These are phyloP conservation scores for Aureobasidium namibiae DNA, from an alignment of 2,329 filamentous ascomycete genomes.

Conservation along the genomic window DNA sequence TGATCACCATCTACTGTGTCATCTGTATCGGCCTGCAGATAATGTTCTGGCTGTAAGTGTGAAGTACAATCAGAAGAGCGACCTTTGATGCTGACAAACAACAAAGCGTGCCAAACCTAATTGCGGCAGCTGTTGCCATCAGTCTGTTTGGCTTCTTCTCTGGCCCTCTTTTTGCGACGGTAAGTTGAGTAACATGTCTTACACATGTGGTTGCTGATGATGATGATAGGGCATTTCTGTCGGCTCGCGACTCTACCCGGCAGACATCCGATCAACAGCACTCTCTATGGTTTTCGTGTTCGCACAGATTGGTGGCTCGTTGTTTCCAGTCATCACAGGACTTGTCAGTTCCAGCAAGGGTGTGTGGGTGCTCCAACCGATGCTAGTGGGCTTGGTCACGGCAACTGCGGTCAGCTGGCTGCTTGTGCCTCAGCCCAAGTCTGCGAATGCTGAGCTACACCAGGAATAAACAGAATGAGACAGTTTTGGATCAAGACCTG, in stretches of 20 bases:
- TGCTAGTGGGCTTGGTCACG: constrained; percentile 41
- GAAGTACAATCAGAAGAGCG: not conserved
- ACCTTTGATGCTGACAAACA: not conserved
- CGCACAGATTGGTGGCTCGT: constrained; percentile 18
- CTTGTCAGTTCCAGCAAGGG: constrained; percentile 28
- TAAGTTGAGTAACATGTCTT: constrained; percentile 18
- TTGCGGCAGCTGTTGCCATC: constrained; percentile 46
- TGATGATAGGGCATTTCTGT: constrained; percentile 44
- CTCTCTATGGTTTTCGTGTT: constrained; percentile 27
- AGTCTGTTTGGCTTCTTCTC: constrained; percentile 50
- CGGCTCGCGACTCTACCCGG: constrained; percentile 44
- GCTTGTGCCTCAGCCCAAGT: not conserved
- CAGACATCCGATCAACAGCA: constrained; percentile 39
- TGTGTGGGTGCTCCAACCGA: constrained; percentile 44
- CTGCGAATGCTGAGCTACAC: not conserved
- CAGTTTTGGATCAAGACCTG: too few species aligned
- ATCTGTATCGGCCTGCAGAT: constrained; percentile 48
- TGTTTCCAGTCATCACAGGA: constrained; percentile 19
- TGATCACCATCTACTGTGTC: constrained; percentile 43
- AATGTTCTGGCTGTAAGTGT: constrained; percentile 46
- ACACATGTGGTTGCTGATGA: not conserved
- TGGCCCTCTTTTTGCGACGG: constrained; percentile 51
- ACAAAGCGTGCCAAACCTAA: constrained; percentile 34
- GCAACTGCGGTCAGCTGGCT: constrained; percentile 23
- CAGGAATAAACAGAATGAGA: not conserved